Conservation (phyloP, 2,329 filamentous ascomycete genomes). For the Pseudocercospora musae region DNA sequence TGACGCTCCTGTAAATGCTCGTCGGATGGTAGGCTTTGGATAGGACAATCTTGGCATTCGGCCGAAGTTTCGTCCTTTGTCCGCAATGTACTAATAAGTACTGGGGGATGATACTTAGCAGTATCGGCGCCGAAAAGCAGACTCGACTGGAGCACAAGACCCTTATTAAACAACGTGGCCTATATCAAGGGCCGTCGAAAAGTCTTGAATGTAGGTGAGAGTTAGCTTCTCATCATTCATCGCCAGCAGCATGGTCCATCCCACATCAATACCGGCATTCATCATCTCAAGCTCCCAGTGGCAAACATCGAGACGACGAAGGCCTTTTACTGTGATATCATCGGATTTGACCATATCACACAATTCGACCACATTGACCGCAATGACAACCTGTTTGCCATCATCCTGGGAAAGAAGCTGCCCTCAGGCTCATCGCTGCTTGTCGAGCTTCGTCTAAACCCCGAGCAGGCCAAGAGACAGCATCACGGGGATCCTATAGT, state of each 20-base stretch:
- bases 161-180: background rate
- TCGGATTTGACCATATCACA: background rate
- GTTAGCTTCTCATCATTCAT: background rate
- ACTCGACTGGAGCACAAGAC: background rate
- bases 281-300: constrained; percentile 1
- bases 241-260: background rate
- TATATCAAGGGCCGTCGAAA: background rate
- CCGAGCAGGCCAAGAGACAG: background rate
- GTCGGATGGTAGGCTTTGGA: background rate
- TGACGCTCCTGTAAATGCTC: background rate
- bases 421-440: background rate
- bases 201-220: background rate
- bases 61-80: background rate
- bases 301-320: background rate
- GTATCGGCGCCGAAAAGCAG: background rate
- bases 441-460: background rate
- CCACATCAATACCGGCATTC: background rate
- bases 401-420: background rate
- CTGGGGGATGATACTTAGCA: background rate
- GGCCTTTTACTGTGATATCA: background rate
- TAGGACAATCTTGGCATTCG: background rate
- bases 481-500: background rate
- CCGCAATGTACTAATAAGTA: background rate
- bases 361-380: background rate
- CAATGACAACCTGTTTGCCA: background rate